These are phyloP conservation scores for Immersiporthe knoxdaviesiana DNA, from an alignment of 2,329 filamentous ascomycete genomes.

Conservation along the genomic window DNA sequence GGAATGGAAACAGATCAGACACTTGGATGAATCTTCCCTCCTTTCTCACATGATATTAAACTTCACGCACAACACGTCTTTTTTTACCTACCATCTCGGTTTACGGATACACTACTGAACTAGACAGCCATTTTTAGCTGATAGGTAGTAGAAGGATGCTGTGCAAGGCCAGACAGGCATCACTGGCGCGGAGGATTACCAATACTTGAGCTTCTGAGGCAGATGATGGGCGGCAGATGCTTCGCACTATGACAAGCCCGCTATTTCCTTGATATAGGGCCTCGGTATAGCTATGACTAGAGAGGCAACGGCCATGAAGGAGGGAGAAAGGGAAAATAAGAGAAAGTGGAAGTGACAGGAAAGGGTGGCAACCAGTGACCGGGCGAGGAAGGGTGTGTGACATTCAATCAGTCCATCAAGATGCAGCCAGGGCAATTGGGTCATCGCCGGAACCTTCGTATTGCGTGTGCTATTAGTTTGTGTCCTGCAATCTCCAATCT, in stretches of 20 bases:
- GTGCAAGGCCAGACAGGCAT: not conserved
- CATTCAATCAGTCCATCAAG: constrained; percentile 9
- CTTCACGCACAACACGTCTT: not conserved
- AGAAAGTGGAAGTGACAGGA: not conserved
- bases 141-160: not conserved
- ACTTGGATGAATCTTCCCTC: not conserved
- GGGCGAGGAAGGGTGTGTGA: not conserved
- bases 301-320: not conserved
- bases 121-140: not conserved
- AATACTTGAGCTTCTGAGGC: not conserved
- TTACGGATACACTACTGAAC: not conserved
- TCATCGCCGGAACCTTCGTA: constrained; percentile 5
- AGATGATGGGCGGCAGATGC: constrained; percentile 3
- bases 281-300: not conserved
- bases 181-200: not conserved
- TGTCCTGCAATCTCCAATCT: constrained; percentile 6
- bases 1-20: not conserved
- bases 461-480: constrained; percentile 6
- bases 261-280: not conserved
- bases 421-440: constrained; percentile 14
- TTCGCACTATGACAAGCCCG: constrained; percentile 6
- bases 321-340: not conserved
- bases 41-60: not conserved
- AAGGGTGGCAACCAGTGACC: not conserved
- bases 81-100: not conserved